Percentiles rank a stretch among this genome's conserved stretches.
phyloP scores from a whole-genome alignment of 2,329 filamentous ascomycete genomes.

The Mycosphaerella sp. region DNA sequence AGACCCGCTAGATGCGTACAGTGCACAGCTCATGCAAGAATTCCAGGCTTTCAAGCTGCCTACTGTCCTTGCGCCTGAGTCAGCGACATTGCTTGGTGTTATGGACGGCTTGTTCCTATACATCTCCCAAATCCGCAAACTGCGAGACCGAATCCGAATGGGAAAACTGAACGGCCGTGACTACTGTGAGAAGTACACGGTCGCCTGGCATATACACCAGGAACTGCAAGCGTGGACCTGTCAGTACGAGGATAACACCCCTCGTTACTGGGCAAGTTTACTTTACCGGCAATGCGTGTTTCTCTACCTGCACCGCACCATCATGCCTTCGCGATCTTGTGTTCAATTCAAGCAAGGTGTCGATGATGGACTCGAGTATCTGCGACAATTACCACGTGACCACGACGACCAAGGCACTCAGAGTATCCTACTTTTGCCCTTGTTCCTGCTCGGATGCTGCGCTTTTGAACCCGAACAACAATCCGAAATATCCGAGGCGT shows the following conservation, averaged over 20 bases:
- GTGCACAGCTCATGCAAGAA: conserved; percentile 49
- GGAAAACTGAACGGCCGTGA: conserved; percentile 54
- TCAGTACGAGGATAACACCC: conserved; percentile 45
- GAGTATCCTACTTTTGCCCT: conserved; percentile 54
- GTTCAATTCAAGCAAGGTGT: conserved; percentile 53
- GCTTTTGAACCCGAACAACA: conserved; percentile 53
- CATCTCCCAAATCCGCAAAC: conserved; percentile 69
- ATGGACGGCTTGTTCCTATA: conserved; percentile 74
- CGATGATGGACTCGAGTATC: conserved; percentile 52
- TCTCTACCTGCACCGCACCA: conserved; percentile 58
- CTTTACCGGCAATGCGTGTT: conserved; percentile 58
- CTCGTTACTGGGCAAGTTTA: conserved; percentile 53
- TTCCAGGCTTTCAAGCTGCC: conserved; percentile 43
- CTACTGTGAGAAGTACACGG: conserved; percentile 66
- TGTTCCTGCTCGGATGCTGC: conserved; percentile 57
- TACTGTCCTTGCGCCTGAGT: conserved; percentile 49
- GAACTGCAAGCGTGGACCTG: conserved; percentile 71
- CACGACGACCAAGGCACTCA: conserved; percentile 42
- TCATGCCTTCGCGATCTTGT: conserved; percentile 49
- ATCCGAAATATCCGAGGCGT: conserved; percentile 49
- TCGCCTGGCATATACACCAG: conserved; percentile 68
- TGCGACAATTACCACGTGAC: conserved; percentile 46
- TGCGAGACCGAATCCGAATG: conserved; percentile 66
- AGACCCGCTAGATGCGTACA: conserved; percentile 35
- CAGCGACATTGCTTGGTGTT: conserved; percentile 65